These are phyloP conservation scores for Blepharisma stoltei DNA, from an alignment of 73 alveolate species.

Conservation along the genomic window DNA sequence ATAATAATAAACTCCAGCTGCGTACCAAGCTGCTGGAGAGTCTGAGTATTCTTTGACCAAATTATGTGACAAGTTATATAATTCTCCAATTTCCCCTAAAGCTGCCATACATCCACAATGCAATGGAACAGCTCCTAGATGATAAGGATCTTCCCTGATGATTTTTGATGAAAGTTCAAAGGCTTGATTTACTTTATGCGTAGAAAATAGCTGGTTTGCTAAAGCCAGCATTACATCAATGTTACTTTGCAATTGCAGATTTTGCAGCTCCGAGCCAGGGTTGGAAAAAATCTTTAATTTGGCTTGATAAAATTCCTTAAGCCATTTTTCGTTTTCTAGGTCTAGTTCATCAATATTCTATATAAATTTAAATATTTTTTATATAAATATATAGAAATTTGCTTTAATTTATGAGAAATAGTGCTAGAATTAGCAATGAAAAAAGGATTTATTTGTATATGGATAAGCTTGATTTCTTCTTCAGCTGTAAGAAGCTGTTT, in stretches of 20 bases:
- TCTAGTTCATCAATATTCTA: neutral
- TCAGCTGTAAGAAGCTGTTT: conserved; percentile 30
- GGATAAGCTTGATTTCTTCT: conserved; percentile 35
- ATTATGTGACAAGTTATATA: conserved; percentile 92
- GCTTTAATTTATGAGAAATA: too few relatives aligned
- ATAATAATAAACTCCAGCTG: conserved; percentile 94
- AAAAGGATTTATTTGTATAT: neutral
- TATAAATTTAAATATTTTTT: too few relatives aligned
- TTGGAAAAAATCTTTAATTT: conserved; percentile 18
- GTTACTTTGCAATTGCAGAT: conserved; percentile 63
- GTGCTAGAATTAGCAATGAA: too few relatives aligned
- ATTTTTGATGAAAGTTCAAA: conserved; percentile 81
- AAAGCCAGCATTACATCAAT: conserved; percentile 82
- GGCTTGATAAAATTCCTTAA: conserved; percentile 41
- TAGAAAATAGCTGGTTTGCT: conserved; percentile 86
- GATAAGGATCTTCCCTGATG: conserved; percentile 85
- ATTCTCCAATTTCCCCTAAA: conserved; percentile 87
- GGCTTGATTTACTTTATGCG: conserved; percentile 84
- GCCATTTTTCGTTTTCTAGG: conserved; percentile 38
- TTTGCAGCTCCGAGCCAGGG: conserved; percentile 19
- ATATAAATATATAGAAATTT: too few relatives aligned
- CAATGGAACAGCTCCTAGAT: conserved; percentile 87
- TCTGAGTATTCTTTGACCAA: conserved; percentile 87
- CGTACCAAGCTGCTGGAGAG: conserved; percentile 94
- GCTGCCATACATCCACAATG: conserved; percentile 90